Evolutionary conservation across 306 rosid genomes (phyloP), one percentile per base, ranked within the genome.

Genomic region (Quercus glauca): DNA sequence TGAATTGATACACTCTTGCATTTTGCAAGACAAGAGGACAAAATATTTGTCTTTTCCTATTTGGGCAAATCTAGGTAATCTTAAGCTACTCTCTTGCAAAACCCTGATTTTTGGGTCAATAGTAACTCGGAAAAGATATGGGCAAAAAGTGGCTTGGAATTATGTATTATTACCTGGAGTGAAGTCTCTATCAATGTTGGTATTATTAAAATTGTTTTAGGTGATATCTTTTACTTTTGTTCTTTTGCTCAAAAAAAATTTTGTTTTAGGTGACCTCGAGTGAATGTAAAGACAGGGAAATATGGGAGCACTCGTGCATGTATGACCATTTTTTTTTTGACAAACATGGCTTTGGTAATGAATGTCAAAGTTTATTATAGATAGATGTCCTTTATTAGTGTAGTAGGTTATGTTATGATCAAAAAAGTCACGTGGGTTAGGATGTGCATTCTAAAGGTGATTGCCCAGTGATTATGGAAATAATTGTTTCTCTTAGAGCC

Each of bases 181-280:
- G 9, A 85, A 85, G 83, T 83, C 84, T 15, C 58, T 83, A 71
- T 82, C 67, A 76, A 20, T 58, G 43, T 28, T 73, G 74, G 15
- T 26, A 63, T 77, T 68, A 78, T 18, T 58, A 21, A 56, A 82
- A 76, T 49, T 25, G 68, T 41, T 45, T 61, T 81, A 57, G 86
- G 87, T 83, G 53, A 69, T 41, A 41, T 41, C 53, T 13, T 49
- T 49, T 49, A 49, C 53, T 12, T 49, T 12, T 3, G 14, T 49
- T 41, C 45, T 41, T 41, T 41, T 41, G 11, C 45, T 41, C 3
- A 41, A 41, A 41, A 41, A 41, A 8, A 41, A 41, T 7, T 0
- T 49, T 59, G 63, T 72, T 60, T 80, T 81, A 57, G 86, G 87
- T 83, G 37, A 69, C 85, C 89, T 81, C 85, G 83, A 87, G 80